Evolutionary conservation across 441 rosid genomes (phyloP), one percentile per base, ranked within the genome.

Genomic region (Gossypium schwendimanii): DNA sequence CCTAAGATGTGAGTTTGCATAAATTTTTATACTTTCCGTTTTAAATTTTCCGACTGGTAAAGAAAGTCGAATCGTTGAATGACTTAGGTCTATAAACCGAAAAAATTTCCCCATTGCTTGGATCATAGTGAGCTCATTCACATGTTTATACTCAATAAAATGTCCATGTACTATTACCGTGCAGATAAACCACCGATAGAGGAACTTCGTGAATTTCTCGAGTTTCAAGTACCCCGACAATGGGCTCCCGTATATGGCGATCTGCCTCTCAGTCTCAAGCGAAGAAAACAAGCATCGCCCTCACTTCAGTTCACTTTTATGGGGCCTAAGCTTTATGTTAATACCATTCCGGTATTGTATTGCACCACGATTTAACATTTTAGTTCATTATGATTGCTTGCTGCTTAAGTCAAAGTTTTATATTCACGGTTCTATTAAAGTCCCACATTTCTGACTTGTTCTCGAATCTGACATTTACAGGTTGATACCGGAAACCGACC

Each of bases 161-260:
- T 6, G 49, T 12, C 10, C 4, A 45, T 45, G n/a, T 45, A 12
- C 50, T 21, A 10, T 10, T 55, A 55, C 21, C 61, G 45, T 85
- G 82, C 88, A 94, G 99, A 92, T 70, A 92, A 91, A 78, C 99
- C 99, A 45, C 92, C 80, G 0, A 89, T 91, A 76, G 99, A 95
- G 82, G 99, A 95, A 68, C 89, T 95, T 54, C 89, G 88, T 50
- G 92, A 87, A 66, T 95, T 92, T 83, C 86, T 95, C 10, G 99
- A 95, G 78, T 95, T 95, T 81, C 98, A 95, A 76, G 82, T 95
- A 73, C 97, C 96, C 67, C 90, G 97, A 75, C 92, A 91, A 75
- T 95, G 99, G 99, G 98, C 97, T 72, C 98, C 98, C 0, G 84
- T 87, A 49, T 95, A 91, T 15, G 83, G 95, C 21, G 98, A 95